Percentiles rank a stretch among this genome's conserved stretches.
Evolutionary conservation across 257 asterid genomes (phyloP).

Genomic region (Coffea eugenioides): DNA sequence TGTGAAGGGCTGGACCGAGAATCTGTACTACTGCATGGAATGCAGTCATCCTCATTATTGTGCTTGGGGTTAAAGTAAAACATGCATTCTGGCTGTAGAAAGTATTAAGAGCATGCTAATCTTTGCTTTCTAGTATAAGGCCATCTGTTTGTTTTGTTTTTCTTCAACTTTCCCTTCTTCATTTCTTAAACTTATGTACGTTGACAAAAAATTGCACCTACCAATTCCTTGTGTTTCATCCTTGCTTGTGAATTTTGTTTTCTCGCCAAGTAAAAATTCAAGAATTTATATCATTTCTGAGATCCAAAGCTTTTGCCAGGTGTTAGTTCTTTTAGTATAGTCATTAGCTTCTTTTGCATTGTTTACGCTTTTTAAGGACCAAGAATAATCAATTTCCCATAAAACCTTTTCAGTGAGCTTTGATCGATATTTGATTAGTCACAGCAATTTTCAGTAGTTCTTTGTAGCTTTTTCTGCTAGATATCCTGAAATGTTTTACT

Average conservation of each 20-base stretch:
- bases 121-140: background rate
- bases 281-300: background rate
- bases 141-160: background rate
- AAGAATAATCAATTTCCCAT: background rate
- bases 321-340: background rate
- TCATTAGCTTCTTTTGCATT: background rate
- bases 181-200: background rate
- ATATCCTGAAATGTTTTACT: constrained; percentile 12
- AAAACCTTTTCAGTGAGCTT: background rate
- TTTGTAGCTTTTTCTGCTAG: background rate
- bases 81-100: background rate
- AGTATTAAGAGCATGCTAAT: background rate
- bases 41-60: background rate
- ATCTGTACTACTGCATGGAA: background rate
- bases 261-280: no score
- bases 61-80: background rate
- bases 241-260: background rate
- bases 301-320: background rate
- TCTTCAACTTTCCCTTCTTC: background rate
- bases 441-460: background rate
- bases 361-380: background rate
- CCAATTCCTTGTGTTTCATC: background rate
- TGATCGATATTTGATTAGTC: background rate
- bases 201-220: background rate
- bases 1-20: background rate